Conservation (phyloP, 2,329 filamentous ascomycete species). For the Polychaeton citri region DNA sequence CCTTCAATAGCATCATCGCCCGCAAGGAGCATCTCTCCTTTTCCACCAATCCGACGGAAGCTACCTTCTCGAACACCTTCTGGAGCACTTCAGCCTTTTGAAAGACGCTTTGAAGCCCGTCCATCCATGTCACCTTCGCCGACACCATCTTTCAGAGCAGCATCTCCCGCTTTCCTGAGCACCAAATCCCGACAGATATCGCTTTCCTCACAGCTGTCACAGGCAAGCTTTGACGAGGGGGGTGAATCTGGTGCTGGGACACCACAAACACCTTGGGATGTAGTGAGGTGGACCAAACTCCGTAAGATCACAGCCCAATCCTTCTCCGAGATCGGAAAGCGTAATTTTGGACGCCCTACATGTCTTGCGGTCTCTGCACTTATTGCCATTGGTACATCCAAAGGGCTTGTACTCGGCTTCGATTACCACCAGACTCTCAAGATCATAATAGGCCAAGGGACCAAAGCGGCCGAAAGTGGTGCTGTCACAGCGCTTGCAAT, state of each 20-base stretch:
- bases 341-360: constrained; percentile 84
- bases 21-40: constrained; percentile 61
- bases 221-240: constrained; percentile 56
- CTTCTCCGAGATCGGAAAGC: constrained; percentile 82
- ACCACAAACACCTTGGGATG: constrained; percentile 80
- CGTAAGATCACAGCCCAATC: constrained; percentile 79
- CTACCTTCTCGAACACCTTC: constrained; percentile 57
- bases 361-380: constrained; percentile 78
- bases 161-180: constrained; percentile 66
- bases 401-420: constrained; percentile 88
- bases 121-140: constrained; percentile 47
- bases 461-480: constrained; percentile 86
- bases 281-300: constrained; percentile 88
- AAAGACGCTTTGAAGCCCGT: constrained; percentile 83
- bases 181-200: constrained; percentile 57
- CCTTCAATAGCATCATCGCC: constrained; percentile 46
- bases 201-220: constrained; percentile 36
- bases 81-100: constrained; percentile 82
- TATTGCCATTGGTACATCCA: constrained; percentile 84
- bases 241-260: constrained; percentile 25
- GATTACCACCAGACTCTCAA: constrained; percentile 95
- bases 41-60: constrained; percentile 36
- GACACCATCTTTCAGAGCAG: constrained; percentile 49
- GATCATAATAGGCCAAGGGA: constrained; percentile 83
- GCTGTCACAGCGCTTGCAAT: constrained; percentile 76